Evolutionary conservation across 1,284 basidiomycete genomes (phyloP).

Genomic region (Cutaneotrichosporon daszewskae): DNA sequence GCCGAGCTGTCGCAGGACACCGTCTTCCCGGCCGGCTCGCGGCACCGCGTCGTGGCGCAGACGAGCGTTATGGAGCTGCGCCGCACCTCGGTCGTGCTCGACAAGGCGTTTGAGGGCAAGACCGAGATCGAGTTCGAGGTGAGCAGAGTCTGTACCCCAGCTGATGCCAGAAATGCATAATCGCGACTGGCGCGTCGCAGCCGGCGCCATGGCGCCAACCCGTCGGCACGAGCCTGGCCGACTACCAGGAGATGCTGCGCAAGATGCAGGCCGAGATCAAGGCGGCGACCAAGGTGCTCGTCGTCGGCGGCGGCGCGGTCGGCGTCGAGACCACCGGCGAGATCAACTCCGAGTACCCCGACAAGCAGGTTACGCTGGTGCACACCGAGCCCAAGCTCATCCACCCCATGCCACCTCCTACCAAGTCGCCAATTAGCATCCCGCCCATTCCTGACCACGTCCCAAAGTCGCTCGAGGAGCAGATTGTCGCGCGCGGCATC

Average conservation of each 20-base stretch:
- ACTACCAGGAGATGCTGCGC: slow-evolving; percentile 22
- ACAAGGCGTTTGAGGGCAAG: slow-evolving; percentile 42
- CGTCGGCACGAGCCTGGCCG: slow-evolving; percentile 21
- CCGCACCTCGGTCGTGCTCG: slow-evolving; percentile 34
- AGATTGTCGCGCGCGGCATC: slow-evolving; percentile 40
- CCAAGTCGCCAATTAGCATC: too few species aligned
- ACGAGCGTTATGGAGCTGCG: slow-evolving; percentile 43
- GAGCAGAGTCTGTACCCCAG: slow-evolving; percentile 9
- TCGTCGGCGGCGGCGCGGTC: slow-evolving; percentile 49
- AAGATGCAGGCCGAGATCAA: slow-evolving; percentile 37
- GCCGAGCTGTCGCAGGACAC: slow-evolving; percentile 29
- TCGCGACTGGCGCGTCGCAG: slow-evolving; percentile 43
- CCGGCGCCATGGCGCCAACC: slow-evolving; percentile 39
- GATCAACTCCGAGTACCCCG: slow-evolving; percentile 20
- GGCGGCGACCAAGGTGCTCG: slow-evolving; percentile 34
- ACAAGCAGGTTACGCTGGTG: slow-evolving; percentile 28
- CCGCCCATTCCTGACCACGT: slow-evolving; percentile 16
- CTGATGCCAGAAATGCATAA: slow-evolving; percentile 28
- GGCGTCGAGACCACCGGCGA: slow-evolving; percentile 50
- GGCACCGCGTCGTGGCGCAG: slow-evolving; percentile 34
- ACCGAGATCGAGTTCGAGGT: slow-evolving; percentile 45
- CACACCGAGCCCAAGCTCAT: slow-evolving; percentile 25
- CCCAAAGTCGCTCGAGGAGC: slow-evolving; percentile 24
- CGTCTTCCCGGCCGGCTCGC: slow-evolving; percentile 34
- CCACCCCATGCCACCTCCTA: too few species aligned